A percentile compares a stretch with the other conserved stretches of the same genome.
phyloP scores from a whole-genome alignment of 805 yeast species.

The Saccharomycopsis sp. region DNA sequence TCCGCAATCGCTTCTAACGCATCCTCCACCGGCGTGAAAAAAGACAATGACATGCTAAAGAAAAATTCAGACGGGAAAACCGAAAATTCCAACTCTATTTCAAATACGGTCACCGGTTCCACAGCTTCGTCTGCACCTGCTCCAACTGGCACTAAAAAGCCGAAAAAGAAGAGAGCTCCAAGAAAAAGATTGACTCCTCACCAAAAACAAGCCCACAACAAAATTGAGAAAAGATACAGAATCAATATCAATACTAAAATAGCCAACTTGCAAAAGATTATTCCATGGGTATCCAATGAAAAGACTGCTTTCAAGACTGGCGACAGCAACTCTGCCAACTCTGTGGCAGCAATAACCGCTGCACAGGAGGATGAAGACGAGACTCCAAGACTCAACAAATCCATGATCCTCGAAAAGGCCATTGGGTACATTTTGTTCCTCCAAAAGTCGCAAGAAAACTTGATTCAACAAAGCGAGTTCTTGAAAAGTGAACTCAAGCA shows the following conservation, averaged over 20 bases:
- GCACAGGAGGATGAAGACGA: constrained; percentile 17
- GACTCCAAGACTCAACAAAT: constrained; percentile 48
- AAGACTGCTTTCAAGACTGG: constrained; percentile 54
- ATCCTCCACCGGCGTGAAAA: background rate
- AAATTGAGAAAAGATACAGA: constrained; percentile 64
- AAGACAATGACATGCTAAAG: background rate
- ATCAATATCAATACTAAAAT: constrained; percentile 68
- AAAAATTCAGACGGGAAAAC: background rate
- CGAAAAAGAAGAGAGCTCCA: constrained; percentile 41
- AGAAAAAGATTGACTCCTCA: constrained; percentile 49
- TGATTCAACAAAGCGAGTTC: constrained; percentile 29
- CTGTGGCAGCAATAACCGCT: constrained; percentile 5
- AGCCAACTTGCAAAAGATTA: constrained; percentile 56
- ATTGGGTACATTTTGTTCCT: constrained; percentile 50
- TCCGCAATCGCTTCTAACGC: background rate
- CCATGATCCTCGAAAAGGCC: constrained; percentile 63
- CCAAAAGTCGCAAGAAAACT: constrained; percentile 41
- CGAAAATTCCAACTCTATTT: background rate
- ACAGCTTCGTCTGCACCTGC: constrained; percentile 10
- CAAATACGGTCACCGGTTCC: constrained; percentile 1
- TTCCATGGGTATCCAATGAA: constrained; percentile 61
- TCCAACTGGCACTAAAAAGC: constrained; percentile 22
- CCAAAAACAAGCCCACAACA: constrained; percentile 68
- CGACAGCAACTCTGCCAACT: constrained; percentile 6
- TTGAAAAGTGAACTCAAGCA: constrained; percentile 25